These are phyloP conservation scores for Chaetomium cochliodes DNA, from an alignment of 495 filamentous ascomycete species.

Conservation along the genomic window DNA sequence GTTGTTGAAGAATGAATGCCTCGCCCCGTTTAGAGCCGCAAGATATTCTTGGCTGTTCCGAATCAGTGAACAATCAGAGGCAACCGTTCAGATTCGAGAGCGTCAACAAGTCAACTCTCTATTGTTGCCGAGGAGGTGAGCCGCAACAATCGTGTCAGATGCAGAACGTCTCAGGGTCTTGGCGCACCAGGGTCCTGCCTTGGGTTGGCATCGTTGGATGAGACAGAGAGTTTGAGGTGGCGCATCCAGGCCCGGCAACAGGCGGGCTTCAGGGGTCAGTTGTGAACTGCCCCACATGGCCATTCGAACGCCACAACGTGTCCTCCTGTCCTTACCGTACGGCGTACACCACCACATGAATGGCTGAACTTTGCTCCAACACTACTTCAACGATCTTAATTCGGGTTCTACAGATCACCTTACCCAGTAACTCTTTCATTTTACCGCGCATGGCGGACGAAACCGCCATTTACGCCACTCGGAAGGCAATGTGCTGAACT, in stretches of 20 bases:
- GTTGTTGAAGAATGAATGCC: neutral
- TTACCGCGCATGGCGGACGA: neutral
- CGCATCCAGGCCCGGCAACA: constrained; percentile 8
- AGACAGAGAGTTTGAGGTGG: constrained; percentile 15
- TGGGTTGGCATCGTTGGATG: constrained; percentile 9
- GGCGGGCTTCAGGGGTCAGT: constrained; percentile 7
- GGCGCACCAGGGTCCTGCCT: constrained; percentile 11
- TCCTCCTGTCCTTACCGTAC: constrained; percentile 11
- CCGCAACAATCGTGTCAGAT: constrained; percentile 23
- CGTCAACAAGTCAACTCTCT: neutral
- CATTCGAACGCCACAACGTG: constrained; percentile 20
- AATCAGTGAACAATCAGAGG: neutral
- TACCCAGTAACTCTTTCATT: too few relatives aligned
- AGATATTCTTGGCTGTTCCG: neutral
- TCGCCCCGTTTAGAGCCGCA: constrained; percentile 1
- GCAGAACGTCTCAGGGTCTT: constrained; percentile 16
- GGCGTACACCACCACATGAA: neutral
- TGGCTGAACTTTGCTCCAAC: too few relatives aligned
- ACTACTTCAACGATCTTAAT: too few relatives aligned
- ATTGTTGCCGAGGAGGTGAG: constrained; percentile 13
- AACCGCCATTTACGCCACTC: neutral
- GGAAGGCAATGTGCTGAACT: too few relatives aligned
- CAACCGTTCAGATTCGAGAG: neutral
- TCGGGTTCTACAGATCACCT: too few relatives aligned
- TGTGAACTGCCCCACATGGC: constrained; percentile 16